Evolutionary conservation across 129 eudicot genomes (phyloP), one percentile per base, ranked within the genome.

Genomic region (Saussurea involucrata): DNA sequence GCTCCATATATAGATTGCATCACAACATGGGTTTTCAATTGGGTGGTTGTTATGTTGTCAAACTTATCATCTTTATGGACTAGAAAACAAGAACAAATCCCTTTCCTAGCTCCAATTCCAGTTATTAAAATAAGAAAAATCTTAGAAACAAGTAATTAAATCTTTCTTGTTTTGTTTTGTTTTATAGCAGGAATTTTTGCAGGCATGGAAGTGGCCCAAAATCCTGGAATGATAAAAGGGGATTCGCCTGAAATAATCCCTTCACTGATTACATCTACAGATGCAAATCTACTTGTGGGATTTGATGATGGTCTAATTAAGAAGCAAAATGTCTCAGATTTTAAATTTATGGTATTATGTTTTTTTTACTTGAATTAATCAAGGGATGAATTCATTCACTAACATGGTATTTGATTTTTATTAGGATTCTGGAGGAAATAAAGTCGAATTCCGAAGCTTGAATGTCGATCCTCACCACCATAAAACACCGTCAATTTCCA

Each of bases 401-500:
- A 15, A 44, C 40, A 25, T 69, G 49, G 65, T 78, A n/a, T 10
- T 24, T 63, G 29, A 22, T 68, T 42, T 37, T 29, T 66, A 71
- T 32, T 64, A 88, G 92, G 90, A 83, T 37, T 31, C 71, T 60
- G 78, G 42, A 34, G 76, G 69, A 70, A 86, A 75, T 25, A 75
- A 42, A 24, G 42, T 49, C 61, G 53, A 74, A 75, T 21, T 65
- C 8, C 80, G 81, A 21, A 49, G 5, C 25, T 76, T 68, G 21
- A 65, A 18, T 18, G 76, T 11, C 73, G 32, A 42, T 57, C 36
- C 55, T 64, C 73, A 76, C 76, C 74, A 69, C 58, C 87, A 77
- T 73, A 74, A 84, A 73, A 84, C 70, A 20, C 90, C 83, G 25
- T 87, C 92, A 49, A 74, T 92, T 53, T 92, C 98, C 66, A 81